Evolutionary conservation across 805 yeast genomes (phyloP).

Genomic region (Wickerhamomyces silvicola): DNA sequence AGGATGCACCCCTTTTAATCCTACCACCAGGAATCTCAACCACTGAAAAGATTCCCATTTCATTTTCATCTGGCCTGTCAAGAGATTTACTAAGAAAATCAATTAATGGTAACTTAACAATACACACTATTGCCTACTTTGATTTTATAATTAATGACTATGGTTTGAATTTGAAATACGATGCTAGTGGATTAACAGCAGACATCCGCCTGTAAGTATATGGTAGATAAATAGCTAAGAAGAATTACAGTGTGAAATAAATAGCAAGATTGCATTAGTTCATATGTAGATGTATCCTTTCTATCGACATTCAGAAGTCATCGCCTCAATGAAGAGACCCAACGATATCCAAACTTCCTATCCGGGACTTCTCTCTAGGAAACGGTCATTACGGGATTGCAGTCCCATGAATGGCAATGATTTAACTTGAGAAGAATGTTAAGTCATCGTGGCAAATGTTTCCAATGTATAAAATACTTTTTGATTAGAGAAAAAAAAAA

Average conservation of each 20-base stretch:
- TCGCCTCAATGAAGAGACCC: slow-evolving; percentile 10
- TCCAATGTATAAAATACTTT: slow-evolving; percentile 23
- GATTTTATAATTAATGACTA: slow-evolving; percentile 34
- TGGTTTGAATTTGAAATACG: slow-evolving; percentile 35
- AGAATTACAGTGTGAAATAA: no score
- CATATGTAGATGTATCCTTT: slow-evolving; percentile 19
- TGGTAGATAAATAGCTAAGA: no score
- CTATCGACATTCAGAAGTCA: slow-evolving; percentile 27
- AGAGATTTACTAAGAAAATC: slow-evolving; percentile 45
- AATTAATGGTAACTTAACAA: slow-evolving; percentile 41
- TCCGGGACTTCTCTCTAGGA: slow-evolving; percentile 26
- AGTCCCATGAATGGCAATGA: slow-evolving; percentile 27
- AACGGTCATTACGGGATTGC: slow-evolving; percentile 23
- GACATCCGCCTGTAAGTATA: slow-evolving; percentile 27
- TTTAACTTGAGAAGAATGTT: slow-evolving; percentile 21
- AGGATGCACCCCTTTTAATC: slow-evolving; percentile 32
- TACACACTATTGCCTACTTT: slow-evolving; percentile 41
- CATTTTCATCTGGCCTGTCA: slow-evolving; percentile 36
- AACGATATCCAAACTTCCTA: slow-evolving; percentile 28
- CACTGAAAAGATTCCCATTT: slow-evolving; percentile 45
- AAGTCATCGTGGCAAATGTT: slow-evolving; percentile 28
- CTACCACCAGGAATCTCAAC: slow-evolving; percentile 48
- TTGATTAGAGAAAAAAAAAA: slow-evolving; percentile 23
- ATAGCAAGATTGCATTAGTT: not conserved
- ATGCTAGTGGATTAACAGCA: slow-evolving; percentile 38